Evolutionary conservation across 768 basidiomycete genomes (phyloP).

Genomic region (Leccinum barrowsii): DNA sequence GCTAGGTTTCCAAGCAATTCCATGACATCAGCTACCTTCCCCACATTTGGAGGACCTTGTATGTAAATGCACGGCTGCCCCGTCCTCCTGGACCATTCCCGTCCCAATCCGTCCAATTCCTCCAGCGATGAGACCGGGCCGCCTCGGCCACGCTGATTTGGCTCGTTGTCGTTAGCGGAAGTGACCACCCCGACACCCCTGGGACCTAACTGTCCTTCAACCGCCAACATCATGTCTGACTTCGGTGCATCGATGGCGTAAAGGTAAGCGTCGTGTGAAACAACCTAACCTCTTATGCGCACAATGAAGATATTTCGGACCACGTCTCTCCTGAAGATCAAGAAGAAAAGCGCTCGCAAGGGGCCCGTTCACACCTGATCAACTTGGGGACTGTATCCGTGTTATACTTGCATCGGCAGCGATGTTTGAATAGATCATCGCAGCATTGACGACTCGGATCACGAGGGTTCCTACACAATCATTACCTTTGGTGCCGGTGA

Average conservation of each 20-base stretch:
- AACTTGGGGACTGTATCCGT: neutral
- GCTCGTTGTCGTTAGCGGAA: neutral
- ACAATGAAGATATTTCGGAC: neutral
- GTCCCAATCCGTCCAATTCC: neutral
- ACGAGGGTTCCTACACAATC: neutral
- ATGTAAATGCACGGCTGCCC: neutral
- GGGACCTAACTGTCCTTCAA: neutral
- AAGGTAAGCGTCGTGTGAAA: neutral
- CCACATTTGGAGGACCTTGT: neutral
- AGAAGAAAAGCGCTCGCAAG: neutral
- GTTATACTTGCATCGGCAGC: neutral
- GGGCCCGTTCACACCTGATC: neutral
- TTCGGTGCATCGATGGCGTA: neutral
- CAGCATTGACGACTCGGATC: neutral
- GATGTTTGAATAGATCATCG: neutral
- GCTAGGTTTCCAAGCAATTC: neutral
- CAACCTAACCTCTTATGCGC: neutral
- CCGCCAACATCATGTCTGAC: neutral
- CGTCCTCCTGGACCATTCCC: neutral
- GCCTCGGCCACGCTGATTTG: conserved; percentile 17
- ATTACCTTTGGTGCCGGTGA: neutral
- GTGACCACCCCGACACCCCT: neutral
- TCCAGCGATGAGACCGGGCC: too few species aligned
- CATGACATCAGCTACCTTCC: neutral
- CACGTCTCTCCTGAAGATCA: neutral